Evolutionary conservation across 139 green algal species (phyloP), one percentile per base, ranked within the genome.

Genomic region (Mesotaenium endlicherianum): DNA sequence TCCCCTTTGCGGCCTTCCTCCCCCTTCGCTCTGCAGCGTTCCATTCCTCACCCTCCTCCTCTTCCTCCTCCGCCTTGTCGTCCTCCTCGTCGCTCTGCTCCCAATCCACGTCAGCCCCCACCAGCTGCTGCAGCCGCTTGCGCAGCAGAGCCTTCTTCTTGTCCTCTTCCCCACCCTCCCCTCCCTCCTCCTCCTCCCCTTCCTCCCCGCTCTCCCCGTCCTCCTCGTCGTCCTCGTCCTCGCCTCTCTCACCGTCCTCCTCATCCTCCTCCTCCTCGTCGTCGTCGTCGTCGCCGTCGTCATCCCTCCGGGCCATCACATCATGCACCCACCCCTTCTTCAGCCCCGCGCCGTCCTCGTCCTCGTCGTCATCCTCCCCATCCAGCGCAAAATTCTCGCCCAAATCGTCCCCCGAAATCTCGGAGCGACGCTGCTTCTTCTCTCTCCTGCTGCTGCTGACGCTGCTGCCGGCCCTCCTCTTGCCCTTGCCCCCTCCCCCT

Each of bases 251-350:
- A 36, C 43, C 60, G 5, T 72, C 60, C 60, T 72, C 43, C 36
- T 72, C 41, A 11, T 72, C 60, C 11, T 36, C 60, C 60, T 47
- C 43, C 5, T 36, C 60, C 43, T 72, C 11, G 8, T 72, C 36
- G 11, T 72, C 41, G 36, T 72, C 5, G 36, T 40, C 11, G 8
- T 11, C 43, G 11, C 43, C 60, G 41, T 72, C 43, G 8, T 72
- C 43, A 11, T 5, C 60, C 5, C 11, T 5, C 43, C 60, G 6
- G 41, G 8, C 60, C 6, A 72, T 36, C 6, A 72, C 60, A 72
- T 72, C 60, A 72, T 72, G 43, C 6, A 72, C 60, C 60, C 60
- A 72, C 11, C 60, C 60, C 60, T 72, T 72, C 60, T 72, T 64
- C 20, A 64, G 53, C 20, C 26, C 26, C 53, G 26, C 20, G 26